These are phyloP conservation scores for Mycotypha africana DNA, from an alignment of 371 early-diverging fungal species.

Conservation along the genomic window DNA sequence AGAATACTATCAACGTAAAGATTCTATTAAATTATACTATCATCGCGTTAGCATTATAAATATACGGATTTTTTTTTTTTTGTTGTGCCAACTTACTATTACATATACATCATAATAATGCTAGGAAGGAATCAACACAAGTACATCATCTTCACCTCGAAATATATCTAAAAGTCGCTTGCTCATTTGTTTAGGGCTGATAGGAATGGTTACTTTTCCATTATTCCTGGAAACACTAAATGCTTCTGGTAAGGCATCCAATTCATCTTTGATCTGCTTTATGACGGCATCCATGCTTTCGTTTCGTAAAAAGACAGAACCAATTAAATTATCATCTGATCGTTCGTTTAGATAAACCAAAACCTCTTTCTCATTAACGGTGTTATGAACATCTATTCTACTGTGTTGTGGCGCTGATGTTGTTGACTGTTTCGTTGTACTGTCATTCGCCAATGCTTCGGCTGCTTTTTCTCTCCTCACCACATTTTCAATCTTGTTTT, in stretches of 20 bases:
- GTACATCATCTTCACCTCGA: constrained; percentile 48
- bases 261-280: constrained; percentile 46
- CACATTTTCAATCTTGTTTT: constrained; percentile 34
- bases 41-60: too few species aligned
- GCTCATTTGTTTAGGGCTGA: constrained; percentile 57
- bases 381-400: neutral
- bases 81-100: too few species aligned
- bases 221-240: constrained; percentile 55
- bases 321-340: constrained; percentile 41
- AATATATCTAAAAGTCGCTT: constrained; percentile 47
- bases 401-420: neutral
- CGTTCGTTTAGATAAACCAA: constrained; percentile 38
- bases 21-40: too few species aligned
- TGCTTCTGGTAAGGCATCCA: constrained; percentile 52
- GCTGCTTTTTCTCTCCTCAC: constrained; percentile 21
- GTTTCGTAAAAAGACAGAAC: constrained; percentile 48
- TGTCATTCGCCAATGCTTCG: constrained; percentile 4
- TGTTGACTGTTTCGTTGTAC: neutral
- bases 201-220: constrained; percentile 58
- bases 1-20: too few species aligned
- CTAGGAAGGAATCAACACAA: constrained; percentile 37
- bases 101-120: too few species aligned
- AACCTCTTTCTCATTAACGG: constrained; percentile 37
- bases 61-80: too few species aligned
- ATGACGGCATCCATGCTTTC: constrained; percentile 45